Evolutionary conservation across 768 basidiomycete species (phyloP), one percentile per base, ranked within the genome.

Genomic region (Fibroporia radiculosa): DNA sequence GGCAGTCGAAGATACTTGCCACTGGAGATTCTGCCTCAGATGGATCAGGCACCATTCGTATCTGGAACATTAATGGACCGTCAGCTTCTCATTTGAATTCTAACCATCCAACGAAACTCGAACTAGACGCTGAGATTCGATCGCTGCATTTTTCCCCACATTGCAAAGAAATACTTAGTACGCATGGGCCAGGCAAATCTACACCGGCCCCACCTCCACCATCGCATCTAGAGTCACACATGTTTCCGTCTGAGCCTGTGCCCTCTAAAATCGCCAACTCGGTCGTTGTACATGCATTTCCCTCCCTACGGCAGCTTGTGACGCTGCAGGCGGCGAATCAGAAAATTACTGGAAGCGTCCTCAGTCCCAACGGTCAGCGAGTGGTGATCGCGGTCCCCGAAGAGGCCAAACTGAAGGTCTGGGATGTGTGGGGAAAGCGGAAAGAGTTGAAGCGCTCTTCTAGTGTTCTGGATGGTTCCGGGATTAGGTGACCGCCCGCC

Each of bases 111-210:
- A 66, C 68, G 7, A 68, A 65, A 42, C 51, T 75, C n/a, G 72
- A 75, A 29, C 63, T 71, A 14, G 69, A 67, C 20, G 74, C 80
- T 8, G 75, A 78, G 47, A 75, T 92, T 42, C 83, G 82, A 5
- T 78, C 80, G 5, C 62, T 90, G 10, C 71, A 83, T 42, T 89
- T 80, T 59, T 86, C 88, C 13, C 77, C 81, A 3, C 83, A 90
- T 49, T 80, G 81, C 56, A 89, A 88, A 52, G 92, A 95, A 56
- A 63, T 96, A 27, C 63, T 95, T n/a, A 86, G 79, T 33, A 86
- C 88, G 2, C 87, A 92, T 54, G 88, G 77, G 2, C 70, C 68
- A 40, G 75, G 75, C 14, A 53, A 53, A 65, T 45, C 59, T 59
- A 40, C 56, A 48, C 47, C 35, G 37, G 51, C n/a, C 16, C 51